These are phyloP conservation scores for Aspergillaceae sp. DNA, from an alignment of 2,329 filamentous ascomycete species.

Conservation along the genomic window DNA sequence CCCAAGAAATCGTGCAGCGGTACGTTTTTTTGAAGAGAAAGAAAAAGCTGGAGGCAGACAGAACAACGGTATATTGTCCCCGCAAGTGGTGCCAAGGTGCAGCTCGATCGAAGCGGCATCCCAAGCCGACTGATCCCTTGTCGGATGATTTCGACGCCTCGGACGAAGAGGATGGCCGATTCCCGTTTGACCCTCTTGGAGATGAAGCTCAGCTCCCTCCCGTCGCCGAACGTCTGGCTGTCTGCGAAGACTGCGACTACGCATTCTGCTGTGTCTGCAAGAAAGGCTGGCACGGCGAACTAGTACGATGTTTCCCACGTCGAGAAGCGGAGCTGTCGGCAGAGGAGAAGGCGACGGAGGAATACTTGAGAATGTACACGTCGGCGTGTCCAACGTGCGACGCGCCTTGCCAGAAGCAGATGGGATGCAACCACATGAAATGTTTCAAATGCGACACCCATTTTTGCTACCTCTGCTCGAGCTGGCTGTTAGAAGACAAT, in stretches of 20 bases:
- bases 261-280: slow-evolving; percentile 75
- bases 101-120: slow-evolving; percentile 65
- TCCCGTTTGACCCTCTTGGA: slow-evolving; percentile 36
- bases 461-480: slow-evolving; percentile 88
- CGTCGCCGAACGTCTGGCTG: slow-evolving; percentile 59
- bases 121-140: slow-evolving; percentile 60
- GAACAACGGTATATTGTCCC: slow-evolving; percentile 85
- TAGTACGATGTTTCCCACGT: slow-evolving; percentile 60
- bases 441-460: slow-evolving; percentile 84
- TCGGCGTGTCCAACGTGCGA: slow-evolving; percentile 83
- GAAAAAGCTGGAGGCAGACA: slow-evolving; percentile 82
- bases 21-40: slow-evolving; percentile 90
- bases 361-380: slow-evolving; percentile 73
- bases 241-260: slow-evolving; percentile 82
- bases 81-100: slow-evolving; percentile 87
- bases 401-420: slow-evolving; percentile 77
- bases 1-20: slow-evolving; percentile 65
- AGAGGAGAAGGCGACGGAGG: slow-evolving; percentile 77
- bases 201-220: slow-evolving; percentile 38
- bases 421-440: slow-evolving; percentile 95
- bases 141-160: slow-evolving; percentile 43
- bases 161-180: slow-evolving; percentile 44
- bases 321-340: slow-evolving; percentile 61
- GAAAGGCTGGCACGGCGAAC: slow-evolving; percentile 88
- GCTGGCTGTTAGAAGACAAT: slow-evolving; percentile 73